Evolutionary conservation across 352 stramenopile species (phyloP), one percentile per base, ranked within the genome.

Genomic region (Phytophthora cajani): DNA sequence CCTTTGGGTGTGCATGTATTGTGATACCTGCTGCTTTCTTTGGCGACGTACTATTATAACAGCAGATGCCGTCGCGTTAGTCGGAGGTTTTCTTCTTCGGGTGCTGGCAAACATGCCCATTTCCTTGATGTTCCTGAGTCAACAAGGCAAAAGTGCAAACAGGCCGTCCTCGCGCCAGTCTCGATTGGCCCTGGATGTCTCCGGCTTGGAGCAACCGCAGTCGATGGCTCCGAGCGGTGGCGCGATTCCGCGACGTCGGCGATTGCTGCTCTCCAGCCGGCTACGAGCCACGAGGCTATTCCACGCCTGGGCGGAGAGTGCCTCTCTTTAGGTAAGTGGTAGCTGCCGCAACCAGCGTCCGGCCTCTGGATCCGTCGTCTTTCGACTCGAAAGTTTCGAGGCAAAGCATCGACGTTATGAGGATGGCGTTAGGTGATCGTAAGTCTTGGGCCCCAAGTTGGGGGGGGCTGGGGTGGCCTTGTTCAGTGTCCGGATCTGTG

Each of bases 231-330:
- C 32, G 33, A 50, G 19, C 19, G 12, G 52, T 25, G 44, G n/a
- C 16, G 25, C 56, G 56, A 60, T 25, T 23, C 47, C 40, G 38
- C 23, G 38, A 53, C 27, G 16, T 58, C 14, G 23, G 11, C 38
- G 64, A 62, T 61, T 64, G 56, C 64, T 58, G 21, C 40, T 23
- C 54, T 5, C 27, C 64, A 71, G 49, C 36, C 38, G 56, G 19
- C 55, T 30, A 44, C 25, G 27, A n/a, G 40, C 40, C 38, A 56
- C 61, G 30, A 62, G 9, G 44, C 9, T 10, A 19, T 62, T 33
- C 50, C 51, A 61, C 49, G 36, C 32, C 50, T 68, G 51, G 51
- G n/a, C 19, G 19, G 27, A 33, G 12, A 25, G 14, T 40, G 63
- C 38, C 11, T 6, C 49, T 59, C 46, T 64, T 58, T 64, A 64